Conservation (phyloP, 2,329 filamentous ascomycete species). For the Ophiocordyceps camponoti-floridani region DNA sequence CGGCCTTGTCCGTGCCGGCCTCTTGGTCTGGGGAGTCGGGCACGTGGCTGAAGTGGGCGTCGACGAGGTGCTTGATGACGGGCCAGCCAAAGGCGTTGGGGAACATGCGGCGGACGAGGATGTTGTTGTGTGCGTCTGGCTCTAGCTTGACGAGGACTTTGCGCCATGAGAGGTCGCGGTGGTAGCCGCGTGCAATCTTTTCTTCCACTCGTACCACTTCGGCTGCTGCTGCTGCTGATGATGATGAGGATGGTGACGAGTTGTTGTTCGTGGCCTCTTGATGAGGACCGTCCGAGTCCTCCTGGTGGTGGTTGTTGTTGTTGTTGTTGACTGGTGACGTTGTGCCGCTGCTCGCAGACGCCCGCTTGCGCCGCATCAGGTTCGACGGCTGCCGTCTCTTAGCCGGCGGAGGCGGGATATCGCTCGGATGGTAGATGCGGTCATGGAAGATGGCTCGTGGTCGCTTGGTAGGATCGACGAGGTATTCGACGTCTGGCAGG, state of each 20-base stretch:
- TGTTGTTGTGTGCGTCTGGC: constrained; percentile 68
- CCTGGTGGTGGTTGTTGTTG: too few relatives aligned
- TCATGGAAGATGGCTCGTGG: constrained; percentile 93
- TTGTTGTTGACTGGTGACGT: too few relatives aligned
- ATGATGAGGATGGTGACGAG: not conserved
- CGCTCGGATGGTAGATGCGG: constrained; percentile 79
- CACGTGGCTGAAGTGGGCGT: constrained; percentile 43
- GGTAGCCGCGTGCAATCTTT: constrained; percentile 92
- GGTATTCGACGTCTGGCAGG: constrained; percentile 61
- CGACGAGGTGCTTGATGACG: constrained; percentile 45
- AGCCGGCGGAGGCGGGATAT: constrained; percentile 69
- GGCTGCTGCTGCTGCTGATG: constrained; percentile 34
- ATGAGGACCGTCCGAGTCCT: too few relatives aligned
- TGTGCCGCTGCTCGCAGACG: constrained; percentile 3
- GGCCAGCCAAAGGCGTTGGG: constrained; percentile 97
- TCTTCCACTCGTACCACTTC: constrained; percentile 72
- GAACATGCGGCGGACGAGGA: constrained; percentile 83
- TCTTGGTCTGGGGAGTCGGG: constrained; percentile 24
- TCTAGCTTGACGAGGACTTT: constrained; percentile 93
- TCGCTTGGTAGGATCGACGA: constrained; percentile 66
- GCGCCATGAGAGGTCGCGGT: constrained; percentile 80
- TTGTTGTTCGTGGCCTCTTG: too few relatives aligned
- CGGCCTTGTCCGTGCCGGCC: constrained; percentile 52
- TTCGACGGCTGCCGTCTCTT: constrained; percentile 29
- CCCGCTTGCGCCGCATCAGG: constrained; percentile 14